Evolutionary conservation across 1,284 basidiomycete genomes (phyloP), one percentile per base, ranked within the genome.

Genomic region (Leccinum insolens): DNA sequence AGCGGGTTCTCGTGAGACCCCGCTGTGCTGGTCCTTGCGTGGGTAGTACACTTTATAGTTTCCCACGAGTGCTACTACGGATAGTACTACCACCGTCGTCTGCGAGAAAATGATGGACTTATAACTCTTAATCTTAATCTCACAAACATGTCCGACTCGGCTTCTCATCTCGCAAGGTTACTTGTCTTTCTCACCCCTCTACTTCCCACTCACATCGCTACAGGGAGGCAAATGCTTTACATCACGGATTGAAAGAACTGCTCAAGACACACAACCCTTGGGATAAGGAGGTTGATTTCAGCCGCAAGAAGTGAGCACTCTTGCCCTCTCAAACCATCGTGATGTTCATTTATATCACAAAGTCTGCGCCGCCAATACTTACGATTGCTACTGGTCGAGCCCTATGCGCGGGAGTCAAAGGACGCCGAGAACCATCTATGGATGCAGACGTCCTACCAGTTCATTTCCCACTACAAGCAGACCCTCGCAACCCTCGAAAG

Each of bases 361-460:
- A 95, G 95, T 75, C 84, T 95, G 63, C 89, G 95, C 67, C 88
- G 90, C 66, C 86, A 88, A 49, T 91, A 95, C 78, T 83, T 95
- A 62, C 87, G 85, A 44, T 81, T 96, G 39, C 84, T 97, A 20
- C 89, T 96, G 71, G 80, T 89, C 28, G 85, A 95, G 74, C 91
- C 94, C 0, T 88, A 88, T 69, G 86, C 89, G 60, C 88, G 86
- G 61, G 91, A 95, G 77, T 89, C 92, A 46, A 90, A 91, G 77
- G 91, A 93, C 80, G 88, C 91, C 58, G 94, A 96, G 75, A 91
- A 85, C 60, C 88, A 91, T 66, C 84, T 98, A 11, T 98, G 96
- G 95, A 92, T 95, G 86, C 90, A 95, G 74, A 97, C 95, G 0
- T 94, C 94, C 22, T 94, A 98, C 80, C 84, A 88, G 49, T 88